These are phyloP conservation scores for Graphium sp. DNA, from an alignment of 2,329 filamentous ascomycete genomes.

Conservation along the genomic window DNA sequence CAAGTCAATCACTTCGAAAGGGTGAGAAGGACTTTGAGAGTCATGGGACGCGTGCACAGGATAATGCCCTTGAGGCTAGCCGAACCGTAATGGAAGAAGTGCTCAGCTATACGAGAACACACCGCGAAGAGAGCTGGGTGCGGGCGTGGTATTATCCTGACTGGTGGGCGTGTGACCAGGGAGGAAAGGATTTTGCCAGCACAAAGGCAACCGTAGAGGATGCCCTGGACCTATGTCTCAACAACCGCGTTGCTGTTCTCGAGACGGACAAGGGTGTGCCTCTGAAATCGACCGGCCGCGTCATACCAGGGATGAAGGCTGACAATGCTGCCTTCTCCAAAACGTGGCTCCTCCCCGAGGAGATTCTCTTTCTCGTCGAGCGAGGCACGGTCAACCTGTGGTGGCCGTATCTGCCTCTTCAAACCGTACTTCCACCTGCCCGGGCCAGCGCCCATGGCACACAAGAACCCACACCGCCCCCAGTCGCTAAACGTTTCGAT, in stretches of 20 bases:
- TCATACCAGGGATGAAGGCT: conserved; percentile 36
- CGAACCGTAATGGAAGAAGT: conserved; percentile 81
- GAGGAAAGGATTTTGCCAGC: too few relatives aligned
- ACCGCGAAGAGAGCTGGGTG: conserved; percentile 47
- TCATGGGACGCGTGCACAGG: conserved; percentile 73
- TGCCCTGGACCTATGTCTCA: conserved; percentile 13
- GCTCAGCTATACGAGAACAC: conserved; percentile 58
- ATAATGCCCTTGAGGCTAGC: conserved; percentile 61
- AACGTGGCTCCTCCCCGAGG: conserved; percentile 79
- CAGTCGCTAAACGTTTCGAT: too few relatives aligned
- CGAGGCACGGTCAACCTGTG: conserved; percentile 74
- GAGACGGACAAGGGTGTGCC: conserved; percentile 56
- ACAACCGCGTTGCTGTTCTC: conserved; percentile 45
- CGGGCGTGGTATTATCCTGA: conserved; percentile 62
- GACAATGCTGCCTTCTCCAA: conserved; percentile 34
- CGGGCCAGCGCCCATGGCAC: too few relatives aligned
- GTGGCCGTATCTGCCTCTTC: conserved; percentile 49
- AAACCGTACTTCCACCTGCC: conserved; percentile 27
- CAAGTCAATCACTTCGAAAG: conserved; percentile 58
- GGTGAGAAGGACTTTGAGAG: conserved; percentile 97
- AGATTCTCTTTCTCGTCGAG: conserved; percentile 80
- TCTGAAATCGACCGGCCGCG: conserved; percentile 61
- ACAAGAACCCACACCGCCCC: too few relatives aligned
- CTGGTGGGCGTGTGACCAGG: conserved; percentile 20
- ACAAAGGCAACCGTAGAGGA: conserved; percentile 9